Base-by-base conservation (phyloP, 768 basidiomycete genomes). In the Hydnomerulius pinastri region DNA sequence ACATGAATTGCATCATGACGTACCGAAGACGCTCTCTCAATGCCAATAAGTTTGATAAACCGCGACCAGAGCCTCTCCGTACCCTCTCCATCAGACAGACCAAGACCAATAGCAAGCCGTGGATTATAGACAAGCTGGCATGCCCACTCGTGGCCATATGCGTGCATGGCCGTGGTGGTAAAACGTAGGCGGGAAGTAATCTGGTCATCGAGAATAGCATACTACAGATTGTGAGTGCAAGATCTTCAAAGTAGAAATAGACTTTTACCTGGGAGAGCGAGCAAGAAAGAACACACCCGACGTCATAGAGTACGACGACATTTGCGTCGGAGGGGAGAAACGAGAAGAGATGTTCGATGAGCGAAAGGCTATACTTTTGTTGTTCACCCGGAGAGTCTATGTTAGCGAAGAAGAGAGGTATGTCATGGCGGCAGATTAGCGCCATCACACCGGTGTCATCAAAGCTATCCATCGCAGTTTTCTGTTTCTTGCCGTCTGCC, bases 101-200 rank as follows among this genome's bases (percentile, higher is more conserved):
- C n/a, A n/a, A n/a, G n/a, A n/a, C n/a, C n/a, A n/a, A n/a, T n/a
- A n/a, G n/a, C n/a, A n/a, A n/a, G n/a, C n/a, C 46, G 51, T 3
- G 73, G 72, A 40, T 72, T 69, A 48, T n/a, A n/a, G n/a, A n/a
- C n/a, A n/a, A n/a, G n/a, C n/a, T n/a, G n/a, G n/a, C n/a, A n/a
- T 66, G 67, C 49, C 71, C 69, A 74, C 40, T 71, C 62, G 44
- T 73, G 73, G 15, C 64, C 68, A 46, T 71, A 73, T 0, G 71
- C 69, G 51, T 76, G 74, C 66, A 75, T 70, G 0, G 67, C 71
- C 7, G 63, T 67, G 0, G 70, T 70, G 0, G 62, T 63, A 38
- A 70, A 71, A 0, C 27, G n/a, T 9, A 74, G 6, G 0, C 68
- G 58, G 4, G 42, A 29, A 0, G 29, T 18, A 28, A 71, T 41